phyloP scores from a whole-genome alignment of 192 early-diverging fungal genomes.

The Borealophlyctis nickersoniae region DNA sequence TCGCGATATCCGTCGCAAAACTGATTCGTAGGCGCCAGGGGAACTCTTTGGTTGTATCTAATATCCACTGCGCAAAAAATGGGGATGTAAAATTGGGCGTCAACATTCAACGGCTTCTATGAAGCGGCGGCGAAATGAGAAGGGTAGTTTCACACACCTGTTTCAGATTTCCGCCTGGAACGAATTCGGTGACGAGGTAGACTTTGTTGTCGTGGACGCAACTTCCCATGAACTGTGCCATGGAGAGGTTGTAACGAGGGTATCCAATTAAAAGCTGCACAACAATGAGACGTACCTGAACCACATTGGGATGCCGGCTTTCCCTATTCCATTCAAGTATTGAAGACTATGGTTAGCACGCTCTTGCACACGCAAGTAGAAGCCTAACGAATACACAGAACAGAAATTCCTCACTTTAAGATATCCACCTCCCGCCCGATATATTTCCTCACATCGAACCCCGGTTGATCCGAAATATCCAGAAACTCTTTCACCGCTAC shows the following conservation, averaged over 20 bases:
- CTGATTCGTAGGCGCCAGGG: constrained; percentile 28
- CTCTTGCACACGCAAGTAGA: not conserved
- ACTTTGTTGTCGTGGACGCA: constrained; percentile 32
- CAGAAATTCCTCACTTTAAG: too few species aligned
- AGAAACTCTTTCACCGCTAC: constrained; percentile 47
- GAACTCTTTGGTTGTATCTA: constrained; percentile 17
- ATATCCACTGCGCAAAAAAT: too few species aligned
- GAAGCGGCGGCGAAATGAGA: too few species aligned
- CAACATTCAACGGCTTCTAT: too few species aligned
- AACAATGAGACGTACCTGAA: constrained; percentile 33
- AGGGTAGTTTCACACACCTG: too few species aligned
- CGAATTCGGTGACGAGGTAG: constrained; percentile 43
- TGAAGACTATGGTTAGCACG: not conserved
- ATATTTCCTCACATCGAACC: constrained; percentile 41
- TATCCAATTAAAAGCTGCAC: too few species aligned
- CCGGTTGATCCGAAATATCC: constrained; percentile 34
- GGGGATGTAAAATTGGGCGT: too few species aligned
- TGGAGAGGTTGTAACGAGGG: too few species aligned
- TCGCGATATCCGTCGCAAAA: constrained; percentile 42
- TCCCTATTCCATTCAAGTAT: constrained; percentile 17
- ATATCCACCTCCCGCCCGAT: constrained; percentile 43
- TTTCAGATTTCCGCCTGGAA: constrained; percentile 43
- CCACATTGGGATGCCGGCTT: constrained; percentile 43
- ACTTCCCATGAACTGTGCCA: constrained; percentile 44
- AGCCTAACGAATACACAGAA: not conserved